Evolutionary conservation across 2,329 filamentous ascomycete genomes (phyloP).

Genomic region (Verticillium nonalfalfae): DNA sequence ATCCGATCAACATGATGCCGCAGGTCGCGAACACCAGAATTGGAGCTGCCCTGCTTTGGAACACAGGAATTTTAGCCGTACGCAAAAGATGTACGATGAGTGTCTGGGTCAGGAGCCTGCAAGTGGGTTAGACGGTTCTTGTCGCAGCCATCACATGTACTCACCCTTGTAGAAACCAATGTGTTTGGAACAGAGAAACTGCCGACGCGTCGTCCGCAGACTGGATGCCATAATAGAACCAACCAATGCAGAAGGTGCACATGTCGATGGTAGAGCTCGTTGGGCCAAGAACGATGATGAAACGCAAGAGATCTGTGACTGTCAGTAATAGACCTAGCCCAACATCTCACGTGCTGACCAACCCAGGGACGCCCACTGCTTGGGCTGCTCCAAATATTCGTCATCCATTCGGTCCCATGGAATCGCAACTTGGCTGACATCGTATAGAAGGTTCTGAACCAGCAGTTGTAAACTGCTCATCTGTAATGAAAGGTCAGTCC

Average conservation of each 20-base stretch:
- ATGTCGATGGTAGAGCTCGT: slow-evolving; percentile 21
- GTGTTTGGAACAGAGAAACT: slow-evolving; percentile 15
- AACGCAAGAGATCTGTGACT: slow-evolving; percentile 17
- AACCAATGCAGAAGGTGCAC: slow-evolving; percentile 15
- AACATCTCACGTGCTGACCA: background rate
- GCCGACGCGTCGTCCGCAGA: slow-evolving; percentile 5
- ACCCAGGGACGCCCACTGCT: slow-evolving; percentile 15
- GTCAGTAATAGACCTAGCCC: background rate
- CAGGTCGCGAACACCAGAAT: slow-evolving; percentile 16
- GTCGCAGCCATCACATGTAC: background rate
- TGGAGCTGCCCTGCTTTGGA: slow-evolving; percentile 15
- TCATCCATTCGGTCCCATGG: slow-evolving; percentile 20
- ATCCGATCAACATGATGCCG: slow-evolving; percentile 17
- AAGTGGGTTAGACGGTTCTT: background rate
- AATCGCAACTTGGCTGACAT: slow-evolving; percentile 21
- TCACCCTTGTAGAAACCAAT: slow-evolving; percentile 19
- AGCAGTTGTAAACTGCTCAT: slow-evolving; percentile 20
- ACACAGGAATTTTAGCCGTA: slow-evolving; percentile 17
- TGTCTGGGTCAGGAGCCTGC: slow-evolving; percentile 17
- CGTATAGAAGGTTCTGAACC: slow-evolving; percentile 20
- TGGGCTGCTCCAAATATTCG: slow-evolving; percentile 18
- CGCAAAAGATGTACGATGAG: slow-evolving; percentile 20
- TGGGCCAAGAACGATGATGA: slow-evolving; percentile 17
- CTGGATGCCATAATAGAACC: slow-evolving; percentile 17
- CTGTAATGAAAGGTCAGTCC: background rate